A percentile compares a stretch with the other conserved stretches of the same genome.
phyloP scores from a whole-genome alignment of 2,329 filamentous ascomycete species.

The Aspergillus uvarum region DNA sequence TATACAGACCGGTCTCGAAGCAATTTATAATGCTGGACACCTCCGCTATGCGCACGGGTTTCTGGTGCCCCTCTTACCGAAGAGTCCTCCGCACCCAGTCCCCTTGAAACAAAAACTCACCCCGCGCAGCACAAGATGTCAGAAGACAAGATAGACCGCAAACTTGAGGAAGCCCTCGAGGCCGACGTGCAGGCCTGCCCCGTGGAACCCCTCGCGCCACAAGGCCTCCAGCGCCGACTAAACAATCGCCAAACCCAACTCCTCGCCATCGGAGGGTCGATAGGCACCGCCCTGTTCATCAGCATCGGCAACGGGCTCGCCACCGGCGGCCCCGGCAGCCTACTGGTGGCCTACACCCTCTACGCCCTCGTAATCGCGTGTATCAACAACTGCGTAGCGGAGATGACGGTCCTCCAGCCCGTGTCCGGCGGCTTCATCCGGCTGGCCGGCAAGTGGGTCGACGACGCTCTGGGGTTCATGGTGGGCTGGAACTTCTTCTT shows the following conservation, averaged over 20 bases:
- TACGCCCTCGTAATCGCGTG: slow-evolving; percentile 22
- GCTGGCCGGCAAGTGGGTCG: slow-evolving; percentile 39
- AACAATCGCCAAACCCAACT: not conserved
- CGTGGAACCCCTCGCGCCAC: not conserved
- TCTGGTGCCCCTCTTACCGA: no score
- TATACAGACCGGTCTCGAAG: no score
- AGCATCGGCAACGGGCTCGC: slow-evolving; percentile 32
- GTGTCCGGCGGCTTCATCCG: slow-evolving; percentile 36
- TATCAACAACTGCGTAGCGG: slow-evolving; percentile 36
- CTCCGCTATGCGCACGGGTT: no score
- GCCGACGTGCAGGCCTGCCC: no score
- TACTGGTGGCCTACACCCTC: slow-evolving; percentile 31
- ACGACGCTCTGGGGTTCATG: slow-evolving; percentile 41
- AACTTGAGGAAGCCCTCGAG: no score
- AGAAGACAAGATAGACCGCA: no score
- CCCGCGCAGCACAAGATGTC: no score
- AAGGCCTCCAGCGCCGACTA: not conserved
- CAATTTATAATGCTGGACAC: no score
- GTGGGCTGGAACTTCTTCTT: slow-evolving; percentile 47
- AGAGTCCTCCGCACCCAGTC: no score
- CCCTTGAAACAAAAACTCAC: no score
- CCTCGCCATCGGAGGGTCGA: slow-evolving; percentile 37
- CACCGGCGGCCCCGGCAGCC: slow-evolving; percentile 26
- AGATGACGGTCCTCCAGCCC: slow-evolving; percentile 42
- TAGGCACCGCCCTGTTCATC: slow-evolving; percentile 33